Percentiles rank a stretch among this genome's conserved stretches.
Evolutionary conservation across 148 eudicot genomes (phyloP).

Genomic region (Diospyros lotus): DNA sequence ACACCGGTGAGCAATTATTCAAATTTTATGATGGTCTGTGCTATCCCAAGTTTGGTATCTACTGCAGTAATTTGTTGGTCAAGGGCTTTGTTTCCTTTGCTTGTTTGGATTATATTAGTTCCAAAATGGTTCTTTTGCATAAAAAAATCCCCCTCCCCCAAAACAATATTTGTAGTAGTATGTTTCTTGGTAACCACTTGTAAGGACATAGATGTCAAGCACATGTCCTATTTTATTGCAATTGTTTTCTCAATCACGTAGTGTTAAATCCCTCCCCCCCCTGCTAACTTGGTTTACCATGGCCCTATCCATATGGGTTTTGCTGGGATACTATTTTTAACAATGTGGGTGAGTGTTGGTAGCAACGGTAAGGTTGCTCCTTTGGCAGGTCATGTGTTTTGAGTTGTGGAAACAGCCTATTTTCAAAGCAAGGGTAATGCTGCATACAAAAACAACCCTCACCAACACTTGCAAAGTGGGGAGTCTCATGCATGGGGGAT

Average conservation of each 20-base stretch:
- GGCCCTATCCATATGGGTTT: neutral
- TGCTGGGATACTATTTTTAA: neutral
- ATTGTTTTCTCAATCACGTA: neutral
- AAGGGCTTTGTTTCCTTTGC: neutral
- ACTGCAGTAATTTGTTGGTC: neutral
- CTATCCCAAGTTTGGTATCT: neutral
- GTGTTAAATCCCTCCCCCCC: neutral
- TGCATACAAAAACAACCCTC: no score
- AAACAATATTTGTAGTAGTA: neutral
- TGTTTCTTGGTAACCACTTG: no score
- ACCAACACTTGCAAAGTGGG: no score
- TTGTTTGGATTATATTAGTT: neutral
- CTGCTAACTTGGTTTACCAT: neutral
- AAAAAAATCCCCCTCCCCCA: neutral
- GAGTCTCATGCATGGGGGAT: no score
- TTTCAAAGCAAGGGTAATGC: no score
- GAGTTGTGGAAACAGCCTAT: no score
- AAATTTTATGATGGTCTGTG: neutral
- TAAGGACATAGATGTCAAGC: no score
- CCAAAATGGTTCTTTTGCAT: neutral
- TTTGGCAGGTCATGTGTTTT: no score
- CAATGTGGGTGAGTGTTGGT: no score
- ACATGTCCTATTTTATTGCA: neutral
- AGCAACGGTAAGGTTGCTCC: no score
- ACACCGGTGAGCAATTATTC: neutral